Base-by-base conservation (phyloP, 441 rosid genomes). In the Brassica hybrid region DNA sequence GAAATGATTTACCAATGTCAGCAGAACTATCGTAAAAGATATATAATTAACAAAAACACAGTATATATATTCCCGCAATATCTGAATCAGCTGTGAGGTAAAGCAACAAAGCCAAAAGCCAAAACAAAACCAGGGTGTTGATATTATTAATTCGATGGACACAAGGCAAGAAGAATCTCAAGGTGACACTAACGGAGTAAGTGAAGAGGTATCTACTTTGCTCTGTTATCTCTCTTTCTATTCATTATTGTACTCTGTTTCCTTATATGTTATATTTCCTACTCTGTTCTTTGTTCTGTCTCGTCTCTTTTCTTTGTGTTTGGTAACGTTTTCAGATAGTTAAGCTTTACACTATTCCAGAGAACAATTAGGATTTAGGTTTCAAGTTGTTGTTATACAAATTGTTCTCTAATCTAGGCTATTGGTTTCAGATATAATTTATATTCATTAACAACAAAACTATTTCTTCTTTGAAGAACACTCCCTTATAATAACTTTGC, bases 331-430 rank as follows among this genome's bases (percentile, higher is more conserved):
- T 58, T 27, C 8, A 27, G 8, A 75, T 67, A 75, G 30, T 60
- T 25, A 25, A 2, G 62, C 10, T 59, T 67, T 43, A 3, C 50
- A 43, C 50, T 43, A 11, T 12, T 43, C 50, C 12, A 10, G 50
- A 38, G n/a, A 50, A 73, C 2, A 73, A 50, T 5, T 66, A 74
- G 72, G 72, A 57, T 57, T 74, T 56, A 66, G 43, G 66, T 57
- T 36, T 21, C 11, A 19, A n/a, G 25, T 56, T 56, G 10, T 50
- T 50, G 10, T 50, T 50, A 45, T 45, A 50, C 4, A 48, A 50
- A 50, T 8, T 17, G 23, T 54, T 54, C 59, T 17, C 12, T 54
- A 54, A 17, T 54, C 23, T 54, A 54, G 23, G 12, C 2, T 17
- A 17, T 21, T 25, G 36, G 36, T 12, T 59, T 25, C 23, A 59